A percentile compares a stretch with the other conserved stretches of the same genome.
Evolutionary conservation across 305 asterid species (phyloP).

Genomic region (Solanum hybrid): DNA sequence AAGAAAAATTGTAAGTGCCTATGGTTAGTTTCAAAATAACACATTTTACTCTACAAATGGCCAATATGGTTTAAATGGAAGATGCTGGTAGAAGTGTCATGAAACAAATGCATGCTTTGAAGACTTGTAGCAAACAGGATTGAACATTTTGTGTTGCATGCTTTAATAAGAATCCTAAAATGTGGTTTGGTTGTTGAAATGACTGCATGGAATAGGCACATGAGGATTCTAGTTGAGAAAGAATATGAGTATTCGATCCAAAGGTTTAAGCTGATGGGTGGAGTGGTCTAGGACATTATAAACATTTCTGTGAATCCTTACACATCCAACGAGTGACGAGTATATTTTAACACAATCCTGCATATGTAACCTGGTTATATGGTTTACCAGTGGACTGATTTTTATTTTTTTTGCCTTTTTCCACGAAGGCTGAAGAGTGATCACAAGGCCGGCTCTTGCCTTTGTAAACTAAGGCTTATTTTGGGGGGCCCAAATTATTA

Average conservation of each 20-base stretch:
- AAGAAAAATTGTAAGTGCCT: not conserved
- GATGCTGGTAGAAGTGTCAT: not conserved
- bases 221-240: not conserved
- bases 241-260: not conserved
- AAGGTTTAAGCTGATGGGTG: not conserved
- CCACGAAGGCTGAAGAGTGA: not conserved
- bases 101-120: not conserved
- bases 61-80: not conserved
- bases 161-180: not conserved
- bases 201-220: not conserved
- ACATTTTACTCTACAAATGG: not conserved
- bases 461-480: too few relatives aligned
- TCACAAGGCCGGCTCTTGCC: too few relatives aligned
- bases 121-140: not conserved
- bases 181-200: not conserved
- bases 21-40: not conserved
- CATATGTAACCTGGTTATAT: not conserved
- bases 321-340: not conserved
- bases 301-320: not conserved
- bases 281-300: not conserved
- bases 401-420: not conserved
- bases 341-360: not conserved
- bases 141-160: not conserved
- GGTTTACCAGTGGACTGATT: not conserved
- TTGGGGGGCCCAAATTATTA: too few relatives aligned